phyloP scores from a whole-genome alignment of 768 basidiomycete genomes.

The Boletales sp. region DNA sequence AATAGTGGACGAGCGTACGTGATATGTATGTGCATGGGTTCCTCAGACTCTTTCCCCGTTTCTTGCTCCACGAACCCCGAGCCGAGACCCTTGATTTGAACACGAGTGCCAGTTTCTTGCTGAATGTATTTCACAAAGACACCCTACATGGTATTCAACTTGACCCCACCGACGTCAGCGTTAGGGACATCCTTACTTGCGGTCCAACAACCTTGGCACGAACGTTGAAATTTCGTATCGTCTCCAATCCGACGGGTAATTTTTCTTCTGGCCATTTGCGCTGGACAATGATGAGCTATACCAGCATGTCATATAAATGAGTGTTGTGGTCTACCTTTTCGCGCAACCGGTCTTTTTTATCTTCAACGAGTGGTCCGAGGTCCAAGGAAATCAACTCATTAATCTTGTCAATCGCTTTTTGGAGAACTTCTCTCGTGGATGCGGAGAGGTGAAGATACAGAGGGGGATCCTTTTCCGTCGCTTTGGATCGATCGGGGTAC shows the following conservation, averaged over 20 bases:
- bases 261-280: conserved; percentile 99
- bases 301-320: not conserved
- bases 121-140: conserved; percentile 99
- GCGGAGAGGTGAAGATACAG: conserved; percentile 93
- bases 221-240: conserved; percentile 94
- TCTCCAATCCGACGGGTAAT: conserved; percentile 82
- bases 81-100: conserved; percentile 94
- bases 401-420: conserved; percentile 65
- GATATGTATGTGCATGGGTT: conserved; percentile 89
- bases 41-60: conserved; percentile 82
- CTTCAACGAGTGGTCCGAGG: conserved; percentile 77
- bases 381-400: conserved; percentile 72
- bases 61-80: conserved; percentile 94
- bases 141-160: conserved; percentile 41
- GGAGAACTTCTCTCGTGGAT: conserved; percentile 57
- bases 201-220: conserved; percentile 97
- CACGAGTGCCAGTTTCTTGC: conserved; percentile 90
- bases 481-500: conserved; percentile 91
- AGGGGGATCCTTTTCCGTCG: conserved; percentile 89
- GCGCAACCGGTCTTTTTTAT: conserved; percentile 63
- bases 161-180: not conserved
- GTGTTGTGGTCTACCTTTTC: conserved; percentile 50
- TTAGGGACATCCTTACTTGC: conserved; percentile 47
- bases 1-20: conserved; percentile 50
- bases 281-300: conserved; percentile 36